phyloP scores from a whole-genome alignment of 1,139 yeast species.

The Zygosaccharomyces pseudobailii region DNA sequence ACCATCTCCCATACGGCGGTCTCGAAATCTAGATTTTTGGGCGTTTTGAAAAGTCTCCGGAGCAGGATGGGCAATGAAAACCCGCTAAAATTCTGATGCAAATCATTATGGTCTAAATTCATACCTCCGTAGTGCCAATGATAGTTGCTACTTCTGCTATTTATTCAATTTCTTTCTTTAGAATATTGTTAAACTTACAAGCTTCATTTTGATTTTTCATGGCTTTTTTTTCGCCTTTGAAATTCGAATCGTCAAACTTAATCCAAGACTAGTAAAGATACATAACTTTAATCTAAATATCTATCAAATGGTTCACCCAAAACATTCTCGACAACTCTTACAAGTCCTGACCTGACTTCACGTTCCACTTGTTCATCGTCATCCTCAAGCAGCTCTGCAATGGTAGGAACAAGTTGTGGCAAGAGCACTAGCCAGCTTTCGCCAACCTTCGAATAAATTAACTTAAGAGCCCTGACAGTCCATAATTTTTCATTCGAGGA shows the following conservation, averaged over 20 bases:
- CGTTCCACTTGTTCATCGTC: conserved; percentile 90
- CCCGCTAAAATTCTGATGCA: conserved; percentile 6
- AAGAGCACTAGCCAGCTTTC: conserved; percentile 89
- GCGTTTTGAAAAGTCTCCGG: conserved; percentile 61
- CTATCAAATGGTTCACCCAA: conserved; percentile 93
- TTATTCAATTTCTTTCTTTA: background rate
- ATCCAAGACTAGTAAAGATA: background rate
- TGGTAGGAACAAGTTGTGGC: conserved; percentile 92
- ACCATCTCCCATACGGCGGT: conserved; percentile 90
- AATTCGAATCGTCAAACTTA: background rate
- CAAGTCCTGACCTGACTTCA: conserved; percentile 89
- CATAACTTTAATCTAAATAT: conserved; percentile 54
- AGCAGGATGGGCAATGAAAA: conserved; percentile 39
- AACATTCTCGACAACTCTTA: conserved; percentile 84
- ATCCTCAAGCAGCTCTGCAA: conserved; percentile 92
- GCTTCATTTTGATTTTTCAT: background rate
- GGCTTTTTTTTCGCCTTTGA: background rate
- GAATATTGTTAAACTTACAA: too few relatives aligned
- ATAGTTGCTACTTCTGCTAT: background rate
- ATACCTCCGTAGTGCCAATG: background rate
- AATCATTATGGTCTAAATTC: conserved; percentile 3
- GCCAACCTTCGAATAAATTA: conserved; percentile 84
- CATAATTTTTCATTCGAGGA: conserved; percentile 63
- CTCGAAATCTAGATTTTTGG: conserved; percentile 74
- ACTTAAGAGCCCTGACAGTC: conserved; percentile 75